phyloP scores from a whole-genome alignment of 1,284 basidiomycete species.

The Chiua sp. region DNA sequence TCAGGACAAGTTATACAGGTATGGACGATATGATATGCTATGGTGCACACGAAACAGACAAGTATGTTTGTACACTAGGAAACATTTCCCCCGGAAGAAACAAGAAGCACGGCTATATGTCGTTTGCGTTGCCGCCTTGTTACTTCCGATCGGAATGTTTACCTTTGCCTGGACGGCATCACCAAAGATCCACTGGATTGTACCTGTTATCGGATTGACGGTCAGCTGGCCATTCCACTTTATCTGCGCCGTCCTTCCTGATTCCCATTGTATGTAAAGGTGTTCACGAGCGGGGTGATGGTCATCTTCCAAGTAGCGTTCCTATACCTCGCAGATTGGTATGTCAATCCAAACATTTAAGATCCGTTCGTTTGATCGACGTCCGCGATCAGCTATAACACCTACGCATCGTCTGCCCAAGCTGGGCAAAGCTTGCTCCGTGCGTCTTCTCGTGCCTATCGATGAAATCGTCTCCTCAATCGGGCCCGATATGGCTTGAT shows the following conservation, averaged over 20 bases:
- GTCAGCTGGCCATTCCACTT: conserved; percentile 26
- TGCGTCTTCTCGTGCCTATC: conserved; percentile 34
- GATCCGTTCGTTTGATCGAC: background rate
- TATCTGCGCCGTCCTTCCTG: background rate
- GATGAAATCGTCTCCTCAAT: background rate
- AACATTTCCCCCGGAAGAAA: conserved; percentile 44
- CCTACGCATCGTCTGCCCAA: conserved; percentile 77
- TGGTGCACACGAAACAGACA: background rate
- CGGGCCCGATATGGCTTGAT: background rate
- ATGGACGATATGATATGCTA: conserved; percentile 20
- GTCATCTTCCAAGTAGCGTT: conserved; percentile 69
- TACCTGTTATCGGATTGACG: conserved; percentile 46
- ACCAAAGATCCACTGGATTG: conserved; percentile 45
- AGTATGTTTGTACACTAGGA: conserved; percentile 14
- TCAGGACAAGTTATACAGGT: conserved; percentile 74
- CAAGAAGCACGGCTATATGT: conserved; percentile 68
- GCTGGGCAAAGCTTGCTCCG: conserved; percentile 77
- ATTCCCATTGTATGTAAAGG: conserved; percentile 36
- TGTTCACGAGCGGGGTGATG: conserved; percentile 61
- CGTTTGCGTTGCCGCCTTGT: conserved; percentile 56
- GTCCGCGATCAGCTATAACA: conserved; percentile 55
- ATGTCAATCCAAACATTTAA: conserved; percentile 18
- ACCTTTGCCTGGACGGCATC: conserved; percentile 50
- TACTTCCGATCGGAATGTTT: conserved; percentile 59
- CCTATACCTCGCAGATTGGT: conserved; percentile 77